Evolutionary conservation across 495 filamentous ascomycete species (phyloP).

Genomic region (Monascus purpureus): DNA sequence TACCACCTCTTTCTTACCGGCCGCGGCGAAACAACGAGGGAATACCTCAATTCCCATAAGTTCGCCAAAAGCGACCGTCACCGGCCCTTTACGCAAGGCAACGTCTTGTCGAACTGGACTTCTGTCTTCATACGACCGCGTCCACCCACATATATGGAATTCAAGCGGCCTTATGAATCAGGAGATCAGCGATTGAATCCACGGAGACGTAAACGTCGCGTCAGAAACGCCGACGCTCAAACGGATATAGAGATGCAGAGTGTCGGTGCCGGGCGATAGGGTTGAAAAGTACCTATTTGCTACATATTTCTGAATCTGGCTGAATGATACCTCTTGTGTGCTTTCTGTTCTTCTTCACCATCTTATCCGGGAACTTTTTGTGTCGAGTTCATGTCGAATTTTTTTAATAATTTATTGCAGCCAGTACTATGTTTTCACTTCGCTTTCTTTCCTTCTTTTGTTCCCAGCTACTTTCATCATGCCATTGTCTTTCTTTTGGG

Average conservation of each 20-base stretch:
- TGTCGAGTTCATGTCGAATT: too few relatives aligned
- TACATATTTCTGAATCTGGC: too few relatives aligned
- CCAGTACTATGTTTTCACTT: background rate
- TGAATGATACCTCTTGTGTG: too few relatives aligned
- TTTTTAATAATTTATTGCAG: too few relatives aligned
- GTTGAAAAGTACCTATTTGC: conserved; percentile 1
- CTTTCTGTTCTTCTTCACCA: too few relatives aligned
- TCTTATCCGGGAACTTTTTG: too few relatives aligned
- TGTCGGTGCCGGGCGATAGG: conserved; percentile 20
- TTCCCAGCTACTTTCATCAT: background rate
- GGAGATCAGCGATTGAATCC: conserved; percentile 78
- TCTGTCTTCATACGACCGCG: conserved; percentile 70
- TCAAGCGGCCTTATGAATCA: conserved; percentile 61
- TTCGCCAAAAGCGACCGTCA: conserved; percentile 85
- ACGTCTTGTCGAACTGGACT: conserved; percentile 62
- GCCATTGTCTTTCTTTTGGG: conserved; percentile 1
- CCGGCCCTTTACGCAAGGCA: conserved; percentile 75
- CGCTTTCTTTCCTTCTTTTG: conserved; percentile 2
- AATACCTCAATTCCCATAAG: conserved; percentile 92
- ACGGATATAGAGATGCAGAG: conserved; percentile 47
- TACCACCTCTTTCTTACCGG: conserved; percentile 88
- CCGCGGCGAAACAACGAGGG: conserved; percentile 85
- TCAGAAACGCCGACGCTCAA: conserved; percentile 37
- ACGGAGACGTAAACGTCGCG: conserved; percentile 39
- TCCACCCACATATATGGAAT: conserved; percentile 78